phyloP scores from a whole-genome alignment of 2,329 filamentous ascomycete genomes.

The Botrytis elliptica region DNA sequence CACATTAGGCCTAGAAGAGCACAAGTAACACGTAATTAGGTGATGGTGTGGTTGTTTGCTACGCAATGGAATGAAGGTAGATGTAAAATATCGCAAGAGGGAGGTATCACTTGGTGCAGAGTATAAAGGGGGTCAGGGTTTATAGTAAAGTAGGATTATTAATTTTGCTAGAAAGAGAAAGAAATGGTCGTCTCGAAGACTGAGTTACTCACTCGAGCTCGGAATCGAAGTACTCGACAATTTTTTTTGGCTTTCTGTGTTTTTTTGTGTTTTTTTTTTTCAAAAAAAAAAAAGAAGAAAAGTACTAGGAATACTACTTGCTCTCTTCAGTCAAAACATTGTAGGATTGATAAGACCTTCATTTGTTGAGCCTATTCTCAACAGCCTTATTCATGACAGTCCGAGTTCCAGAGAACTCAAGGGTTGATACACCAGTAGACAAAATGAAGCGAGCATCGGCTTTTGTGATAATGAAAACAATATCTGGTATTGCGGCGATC shows the following conservation, averaged over 20 bases:
- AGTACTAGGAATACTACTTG: no score
- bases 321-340: no score
- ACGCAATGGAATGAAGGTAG: not conserved
- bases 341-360: no score
- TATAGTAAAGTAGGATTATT: not conserved
- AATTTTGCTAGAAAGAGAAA: accelerated
- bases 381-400: not conserved
- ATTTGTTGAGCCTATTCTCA: not conserved
- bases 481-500: no score
- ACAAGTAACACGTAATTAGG: not conserved
- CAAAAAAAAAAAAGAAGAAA: no score
- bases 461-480: no score
- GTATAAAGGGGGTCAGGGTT: not conserved
- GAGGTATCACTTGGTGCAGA: not conserved
- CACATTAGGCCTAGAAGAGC: not conserved
- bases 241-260: not conserved
- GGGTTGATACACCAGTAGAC: not conserved
- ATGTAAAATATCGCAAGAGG: not conserved
- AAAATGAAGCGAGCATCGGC: not conserved
- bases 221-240: not conserved
- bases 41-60: not conserved
- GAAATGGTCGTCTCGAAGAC: not conserved
- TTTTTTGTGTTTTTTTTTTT: no score
- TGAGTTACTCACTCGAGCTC: not conserved
- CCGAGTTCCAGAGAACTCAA: not conserved